A percentile compares a stretch with the other conserved stretches of the same genome.
These are phyloP conservation scores for Podospora appendiculata DNA, from an alignment of 495 filamentous ascomycete species.

Conservation along the genomic window DNA sequence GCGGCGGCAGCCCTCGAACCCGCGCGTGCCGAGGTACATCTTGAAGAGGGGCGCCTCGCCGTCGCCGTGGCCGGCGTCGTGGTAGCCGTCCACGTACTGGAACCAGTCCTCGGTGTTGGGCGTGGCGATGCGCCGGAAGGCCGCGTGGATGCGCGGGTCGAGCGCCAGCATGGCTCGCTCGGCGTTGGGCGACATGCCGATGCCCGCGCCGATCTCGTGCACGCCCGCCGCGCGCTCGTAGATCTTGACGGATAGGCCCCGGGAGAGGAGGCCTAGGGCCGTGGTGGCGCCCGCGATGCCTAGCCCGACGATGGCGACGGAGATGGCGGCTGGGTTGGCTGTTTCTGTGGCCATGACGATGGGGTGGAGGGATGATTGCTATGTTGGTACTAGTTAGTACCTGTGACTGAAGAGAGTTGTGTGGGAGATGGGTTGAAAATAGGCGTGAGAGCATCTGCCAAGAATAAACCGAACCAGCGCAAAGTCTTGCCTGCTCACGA, in stretches of 20 bases:
- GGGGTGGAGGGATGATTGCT: too few species aligned
- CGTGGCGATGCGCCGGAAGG: conserved; percentile 30
- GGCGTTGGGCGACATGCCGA: conserved; percentile 54
- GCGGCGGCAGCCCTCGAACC: conserved; percentile 34
- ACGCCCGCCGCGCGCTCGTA: conserved; percentile 49
- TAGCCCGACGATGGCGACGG: conserved; percentile 51
- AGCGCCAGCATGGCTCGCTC: conserved; percentile 46
- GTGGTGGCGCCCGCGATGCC: conserved; percentile 54
- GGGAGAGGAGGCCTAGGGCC: conserved; percentile 46
- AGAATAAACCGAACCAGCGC: too few species aligned
- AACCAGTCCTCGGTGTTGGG: conserved; percentile 35
- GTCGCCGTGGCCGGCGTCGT: not conserved
- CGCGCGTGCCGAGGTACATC: conserved; percentile 29
- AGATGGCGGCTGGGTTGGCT: conserved; percentile 6
- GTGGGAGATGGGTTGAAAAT: too few species aligned
- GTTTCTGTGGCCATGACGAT: too few species aligned
- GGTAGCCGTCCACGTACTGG: conserved; percentile 32
- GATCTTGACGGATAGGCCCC: conserved; percentile 38
- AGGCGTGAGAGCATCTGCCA: too few species aligned
- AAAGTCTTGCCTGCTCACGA: too few species aligned
- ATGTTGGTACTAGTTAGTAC: too few species aligned
- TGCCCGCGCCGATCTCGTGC: conserved; percentile 51
- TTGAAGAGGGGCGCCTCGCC: conserved; percentile 23
- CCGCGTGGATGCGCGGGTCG: conserved; percentile 22
- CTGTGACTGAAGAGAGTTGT: too few species aligned